Conservation (phyloP, 2,329 filamentous ascomycete species). For the Clonostachys byssicola region DNA sequence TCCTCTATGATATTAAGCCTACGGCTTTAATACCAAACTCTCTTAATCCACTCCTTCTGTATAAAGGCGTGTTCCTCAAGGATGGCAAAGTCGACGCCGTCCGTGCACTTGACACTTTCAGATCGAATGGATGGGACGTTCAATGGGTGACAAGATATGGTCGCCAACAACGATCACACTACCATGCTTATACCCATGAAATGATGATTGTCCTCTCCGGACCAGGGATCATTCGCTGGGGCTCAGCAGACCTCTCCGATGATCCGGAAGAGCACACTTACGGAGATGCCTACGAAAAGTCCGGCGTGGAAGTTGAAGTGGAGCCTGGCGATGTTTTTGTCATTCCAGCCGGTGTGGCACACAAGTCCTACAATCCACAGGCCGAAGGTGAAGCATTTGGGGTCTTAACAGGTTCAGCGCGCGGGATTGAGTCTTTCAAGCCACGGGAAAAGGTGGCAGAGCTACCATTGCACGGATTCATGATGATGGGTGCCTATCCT, state of each 20-base stretch:
- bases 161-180: constrained; percentile 45
- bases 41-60: constrained; percentile 43
- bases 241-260: constrained; percentile 38
- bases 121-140: constrained; percentile 39
- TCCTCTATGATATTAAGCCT: too few relatives aligned
- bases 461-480: constrained; percentile 18
- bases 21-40: constrained; percentile 36
- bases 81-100: constrained; percentile 11
- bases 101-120: constrained; percentile 34
- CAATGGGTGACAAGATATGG: constrained; percentile 54
- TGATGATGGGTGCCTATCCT: constrained; percentile 38
- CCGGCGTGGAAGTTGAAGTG: constrained; percentile 39
- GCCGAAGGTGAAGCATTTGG: constrained; percentile 19
- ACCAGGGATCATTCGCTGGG: constrained; percentile 42
- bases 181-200: constrained; percentile 49
- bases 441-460: constrained; percentile 21
- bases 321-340: constrained; percentile 49
- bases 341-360: constrained; percentile 48
- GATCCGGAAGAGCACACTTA: constrained; percentile 28
- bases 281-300: constrained; percentile 28
- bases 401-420: constrained; percentile 32
- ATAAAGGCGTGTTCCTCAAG: constrained; percentile 32
- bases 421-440: constrained; percentile 22
- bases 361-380: constrained; percentile 39
- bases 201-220: constrained; percentile 48